Evolutionary conservation across 139 green algal species (phyloP), one percentile per base, ranked within the genome.

Genomic region (Picochlorum sp.): DNA sequence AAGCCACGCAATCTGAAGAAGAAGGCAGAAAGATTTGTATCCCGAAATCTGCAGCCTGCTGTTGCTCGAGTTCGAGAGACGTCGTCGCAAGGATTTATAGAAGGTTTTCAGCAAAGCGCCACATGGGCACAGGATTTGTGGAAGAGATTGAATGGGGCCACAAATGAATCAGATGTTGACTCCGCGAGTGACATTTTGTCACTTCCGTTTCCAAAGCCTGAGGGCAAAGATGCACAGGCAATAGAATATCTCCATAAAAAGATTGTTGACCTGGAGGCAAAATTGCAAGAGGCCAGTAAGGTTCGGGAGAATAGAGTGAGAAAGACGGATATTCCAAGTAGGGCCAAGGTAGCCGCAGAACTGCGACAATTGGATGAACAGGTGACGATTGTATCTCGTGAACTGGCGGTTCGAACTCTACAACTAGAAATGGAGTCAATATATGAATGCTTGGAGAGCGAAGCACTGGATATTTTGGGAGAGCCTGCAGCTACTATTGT

Each of bases 351-450:
- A 68, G 87, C 88, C 1, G 75, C 76, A 10, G 82, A 91, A 77
- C 72, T 96, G 49, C 72, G 80, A 24, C 64, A 70, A n/a, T 79
- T 92, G 79, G 87, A 95, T 65, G 74, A 81, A 16, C 78, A 88
- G 21, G 86, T 96, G 23, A 74, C 60, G 5, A 65, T 54, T 10
- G 62, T 82, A 28, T 72, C 70, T 37, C 55, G 57, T 30, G 62
- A 52, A 10, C 69, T 80, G 34, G 66, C 61, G 55, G 63, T 84
- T 20, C 73, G 81, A 49, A 95, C 83, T 16, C 75, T 97, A 60
- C 82, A 95, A 73, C 75, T 97, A 37, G 85, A 97, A 75, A 89
- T 97, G 89, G 89, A 94, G 71, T 86, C 85, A 21, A 81, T 97
- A 15, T 92, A 87, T 44, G 56, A 59, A 3, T 70, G 60, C 13